Base-by-base conservation (phyloP, 2,329 filamentous ascomycete genomes). In the Aspergillus fischeri region DNA sequence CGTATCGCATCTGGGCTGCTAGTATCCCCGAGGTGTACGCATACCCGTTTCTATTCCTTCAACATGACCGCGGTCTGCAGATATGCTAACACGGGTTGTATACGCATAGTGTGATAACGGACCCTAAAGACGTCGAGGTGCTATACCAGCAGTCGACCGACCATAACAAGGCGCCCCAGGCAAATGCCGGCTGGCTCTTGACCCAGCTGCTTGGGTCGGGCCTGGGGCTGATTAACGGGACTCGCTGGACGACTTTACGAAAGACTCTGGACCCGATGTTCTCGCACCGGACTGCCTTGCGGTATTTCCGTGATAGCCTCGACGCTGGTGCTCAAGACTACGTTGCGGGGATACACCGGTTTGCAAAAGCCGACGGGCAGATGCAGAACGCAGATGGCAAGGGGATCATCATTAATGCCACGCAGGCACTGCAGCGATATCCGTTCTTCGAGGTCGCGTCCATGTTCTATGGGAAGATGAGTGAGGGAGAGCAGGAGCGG, bases 1-100 rank as follows among this genome's bases (percentile, higher is more conserved):
- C 35, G 20, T 52, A 52, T 52, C 51, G 51, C 17, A 52, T 52
- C 32, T 52, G 51, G 51, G 51, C 51, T 4, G 51, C 51, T 14
- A 52, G 20, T 10, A 52, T 52, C n/a, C 51, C 51, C 2, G 51
- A 52, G 28, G 51, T 52, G 51, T 52, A 52, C 6, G 51, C 28
- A 11, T 29, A 11, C 28, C 10, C 25, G 14, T 42, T 20, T 17
- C 10, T 9, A 21, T 27, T 17, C 35, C 10, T 38, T 38, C 38
- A 7, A 42, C 10, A 29, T 29, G 3, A 29, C 10, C 28, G 28
- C 25, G 6, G 25, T 27, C 25, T 27, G 25, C 9, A 29, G 10
- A 29, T 11, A 10, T 29, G 28, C 28, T 29, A 29, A 29, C 10
- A 29, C 28, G 9, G 28, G 0, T 29, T 3, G 1, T 29, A 11